A percentile compares a stretch with the other conserved stretches of the same genome.
These are phyloP conservation scores for Tephrocybe sp. DNA, from an alignment of 768 basidiomycete species.

Conservation along the genomic window DNA sequence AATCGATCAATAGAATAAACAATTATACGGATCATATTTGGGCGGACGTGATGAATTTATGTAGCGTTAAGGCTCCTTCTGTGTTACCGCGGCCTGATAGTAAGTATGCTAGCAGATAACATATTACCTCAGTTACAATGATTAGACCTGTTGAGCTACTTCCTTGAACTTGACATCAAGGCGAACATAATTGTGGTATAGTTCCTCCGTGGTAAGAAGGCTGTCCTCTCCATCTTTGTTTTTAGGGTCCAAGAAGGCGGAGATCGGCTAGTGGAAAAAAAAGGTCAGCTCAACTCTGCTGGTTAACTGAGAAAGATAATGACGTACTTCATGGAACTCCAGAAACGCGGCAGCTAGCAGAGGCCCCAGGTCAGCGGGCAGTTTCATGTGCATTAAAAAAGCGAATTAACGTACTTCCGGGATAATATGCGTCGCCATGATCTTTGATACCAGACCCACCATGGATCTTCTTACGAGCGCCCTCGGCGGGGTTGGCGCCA, in stretches of 20 bases:
- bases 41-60: too few relatives aligned
- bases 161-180: conserved; percentile 46
- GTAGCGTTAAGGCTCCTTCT: too few relatives aligned
- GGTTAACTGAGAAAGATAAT: conserved; percentile 2
- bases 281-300: background rate
- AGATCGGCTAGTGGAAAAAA: conserved; percentile 49
- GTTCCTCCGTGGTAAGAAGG: conserved; percentile 64
- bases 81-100: too few relatives aligned
- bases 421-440: conserved; percentile 57
- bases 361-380: conserved; percentile 5
- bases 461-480: conserved; percentile 71
- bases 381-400: background rate
- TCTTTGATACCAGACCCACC: conserved; percentile 64
- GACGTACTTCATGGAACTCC: conserved; percentile 63
- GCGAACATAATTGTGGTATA: conserved; percentile 73
- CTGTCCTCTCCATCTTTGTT: conserved; percentile 62
- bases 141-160: conserved; percentile 6
- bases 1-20: too few relatives aligned
- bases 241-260: conserved; percentile 62
- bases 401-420: conserved; percentile 45
- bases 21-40: too few relatives aligned
- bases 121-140: background rate
- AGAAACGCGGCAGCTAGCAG: conserved; percentile 59
- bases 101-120: background rate
- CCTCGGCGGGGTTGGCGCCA: conserved; percentile 43